Base-by-base conservation (phyloP, 495 filamentous ascomycete species). In the Penicillium egyptiacum region DNA sequence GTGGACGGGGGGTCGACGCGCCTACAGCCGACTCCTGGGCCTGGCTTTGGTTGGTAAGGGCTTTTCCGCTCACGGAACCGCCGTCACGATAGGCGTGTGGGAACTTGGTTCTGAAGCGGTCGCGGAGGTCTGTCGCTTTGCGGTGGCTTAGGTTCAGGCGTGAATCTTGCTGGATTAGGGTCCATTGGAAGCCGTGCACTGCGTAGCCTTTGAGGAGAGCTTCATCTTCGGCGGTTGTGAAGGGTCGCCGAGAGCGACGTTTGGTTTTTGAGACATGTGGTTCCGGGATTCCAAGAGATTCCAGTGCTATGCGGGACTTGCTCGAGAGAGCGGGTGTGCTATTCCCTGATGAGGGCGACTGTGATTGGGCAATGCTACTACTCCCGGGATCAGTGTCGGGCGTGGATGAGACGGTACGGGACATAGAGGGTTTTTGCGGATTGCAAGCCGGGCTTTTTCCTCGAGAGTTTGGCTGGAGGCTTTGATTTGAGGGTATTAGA, bases 51-150 rank as follows among this genome's bases (percentile, higher is more conserved):
- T 50, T 50, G 10, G 56, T 60, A 12, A 67, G 17, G 10, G 56
- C 54, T n/a, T 71, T 71, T 33, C 71, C 72, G 23, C 67, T 75
- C 28, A 76, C 72, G 44, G 75, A 73, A 20, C 76, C 76, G 5
- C 75, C 76, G 17, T 85, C 75, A 26, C 78, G 80, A 65, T 89
- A 94, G 46, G 86, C 81, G 37, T 88, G 83, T 7, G 91, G 89
- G 59, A 87, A 92, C 51, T 86, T 88, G 56, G 88, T 91, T 19
- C 92, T 81, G 51, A 95, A 87, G 7, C 91, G 80, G 70, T 96
- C 92, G 47, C 92, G 78, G 12, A 96, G 74, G 64, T 96, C 90
- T 5, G 89, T 91, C 3, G 90, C 83, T 37, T 84, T 81, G 54
- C 91, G 81, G 62, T 77, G 83, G 9, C 77, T 71, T 11, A 96